phyloP scores from a whole-genome alignment of 352 stramenopile species.

The Thalassiosira livingstoniorum region DNA sequence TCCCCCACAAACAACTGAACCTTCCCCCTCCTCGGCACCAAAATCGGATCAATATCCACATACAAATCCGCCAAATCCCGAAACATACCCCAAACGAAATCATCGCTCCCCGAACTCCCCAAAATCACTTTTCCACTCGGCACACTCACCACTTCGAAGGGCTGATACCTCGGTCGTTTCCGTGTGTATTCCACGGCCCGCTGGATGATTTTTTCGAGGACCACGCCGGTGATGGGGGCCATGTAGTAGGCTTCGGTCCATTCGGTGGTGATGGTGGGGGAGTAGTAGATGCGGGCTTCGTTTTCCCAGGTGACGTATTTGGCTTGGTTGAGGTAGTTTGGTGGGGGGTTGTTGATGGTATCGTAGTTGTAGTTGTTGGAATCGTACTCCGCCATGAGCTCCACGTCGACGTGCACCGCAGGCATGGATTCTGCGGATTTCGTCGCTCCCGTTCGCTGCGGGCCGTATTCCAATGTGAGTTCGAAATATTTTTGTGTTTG shows the following conservation, averaged over 20 bases:
- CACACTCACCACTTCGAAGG: conserved; percentile 72
- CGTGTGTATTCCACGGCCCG: conserved; percentile 69
- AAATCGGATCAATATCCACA: conserved; percentile 76
- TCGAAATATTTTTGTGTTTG: conserved; percentile 70
- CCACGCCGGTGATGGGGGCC: conserved; percentile 78
- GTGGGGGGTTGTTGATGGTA: not conserved
- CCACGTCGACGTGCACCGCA: conserved; percentile 57
- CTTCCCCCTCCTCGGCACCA: conserved; percentile 58
- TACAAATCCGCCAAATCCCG: conserved; percentile 71
- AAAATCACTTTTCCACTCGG: conserved; percentile 54
- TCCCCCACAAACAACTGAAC: conserved; percentile 63
- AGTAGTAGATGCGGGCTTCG: conserved; percentile 73
- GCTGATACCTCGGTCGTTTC: conserved; percentile 77
- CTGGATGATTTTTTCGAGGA: conserved; percentile 76
- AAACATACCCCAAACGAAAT: conserved; percentile 80
- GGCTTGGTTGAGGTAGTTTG: conserved; percentile 28
- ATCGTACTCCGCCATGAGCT: conserved; percentile 28
- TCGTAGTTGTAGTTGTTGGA: too few relatives aligned
- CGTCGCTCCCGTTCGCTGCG: conserved; percentile 59
- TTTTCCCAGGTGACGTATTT: conserved; percentile 67
- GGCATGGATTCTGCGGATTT: conserved; percentile 71
- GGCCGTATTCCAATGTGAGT: conserved; percentile 84
- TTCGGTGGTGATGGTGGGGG: conserved; percentile 68
- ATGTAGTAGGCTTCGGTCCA: conserved; percentile 81
- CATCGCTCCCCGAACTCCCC: conserved; percentile 61